phyloP scores from a whole-genome alignment of 176 grass and related monocot species.

The Leersia perrieri region DNA sequence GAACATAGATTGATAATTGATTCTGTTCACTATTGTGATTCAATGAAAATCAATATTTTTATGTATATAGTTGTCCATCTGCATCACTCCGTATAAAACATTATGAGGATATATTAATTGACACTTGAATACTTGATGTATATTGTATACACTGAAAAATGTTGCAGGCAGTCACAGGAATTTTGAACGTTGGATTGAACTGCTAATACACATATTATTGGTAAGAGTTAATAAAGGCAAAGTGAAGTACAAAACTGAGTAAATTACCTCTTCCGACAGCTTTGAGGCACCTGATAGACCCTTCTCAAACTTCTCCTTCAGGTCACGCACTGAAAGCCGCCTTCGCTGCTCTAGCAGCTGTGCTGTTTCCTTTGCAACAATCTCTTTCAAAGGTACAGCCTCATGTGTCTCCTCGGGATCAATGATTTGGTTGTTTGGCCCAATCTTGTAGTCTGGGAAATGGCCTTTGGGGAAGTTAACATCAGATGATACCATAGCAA shows the following conservation, averaged over 20 bases:
- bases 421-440: slow-evolving; percentile 76
- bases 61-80: neutral
- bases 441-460: slow-evolving; percentile 86
- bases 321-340: slow-evolving; percentile 87
- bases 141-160: neutral
- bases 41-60: neutral
- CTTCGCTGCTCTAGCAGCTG: slow-evolving; percentile 78
- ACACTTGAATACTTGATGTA: no score
- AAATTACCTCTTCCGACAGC: slow-evolving; percentile 76
- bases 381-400: slow-evolving; percentile 66
- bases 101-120: neutral
- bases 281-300: slow-evolving; percentile 72
- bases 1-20: neutral
- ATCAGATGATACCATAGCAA: slow-evolving; percentile 72
- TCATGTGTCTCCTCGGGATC: slow-evolving; percentile 72
- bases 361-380: slow-evolving; percentile 87
- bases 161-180: neutral
- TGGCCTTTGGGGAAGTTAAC: slow-evolving; percentile 74
- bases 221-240: neutral
- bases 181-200: neutral
- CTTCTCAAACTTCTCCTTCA: slow-evolving; percentile 93
- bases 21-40: neutral
- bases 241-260: neutral
- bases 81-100: neutral
- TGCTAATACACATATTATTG: neutral